Evolutionary conservation across 2,329 filamentous ascomycete genomes (phyloP).

Genomic region (Boeremia lycopersici): DNA sequence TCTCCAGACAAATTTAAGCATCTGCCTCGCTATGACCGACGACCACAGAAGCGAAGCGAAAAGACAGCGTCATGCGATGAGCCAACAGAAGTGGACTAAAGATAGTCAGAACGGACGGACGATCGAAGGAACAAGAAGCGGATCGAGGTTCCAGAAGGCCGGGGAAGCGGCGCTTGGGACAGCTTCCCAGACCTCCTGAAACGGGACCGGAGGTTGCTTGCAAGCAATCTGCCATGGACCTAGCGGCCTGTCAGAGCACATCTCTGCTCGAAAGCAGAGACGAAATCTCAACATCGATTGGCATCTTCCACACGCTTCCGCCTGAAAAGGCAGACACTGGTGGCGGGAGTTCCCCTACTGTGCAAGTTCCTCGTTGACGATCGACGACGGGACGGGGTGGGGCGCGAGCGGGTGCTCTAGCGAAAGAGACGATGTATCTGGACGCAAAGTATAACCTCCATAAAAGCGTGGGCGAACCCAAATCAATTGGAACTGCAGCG

Average conservation of each 20-base stretch:
- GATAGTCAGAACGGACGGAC: conserved; percentile 4
- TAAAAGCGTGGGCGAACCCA: conserved; percentile 14
- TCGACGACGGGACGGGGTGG: conserved; percentile 18
- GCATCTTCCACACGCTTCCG: conserved; percentile 35
- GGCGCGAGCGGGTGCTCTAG: conserved; percentile 15
- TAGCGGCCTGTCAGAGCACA: conserved; percentile 32
- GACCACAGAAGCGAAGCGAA: conserved; percentile 5
- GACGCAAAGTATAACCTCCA: conserved; percentile 13
- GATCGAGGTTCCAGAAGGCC: conserved; percentile 7
- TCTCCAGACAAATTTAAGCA: conserved; percentile 27
- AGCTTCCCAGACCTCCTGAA: neutral
- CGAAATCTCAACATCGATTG: conserved; percentile 31
- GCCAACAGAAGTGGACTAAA: conserved; percentile 3
- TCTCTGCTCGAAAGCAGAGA: conserved; percentile 5
- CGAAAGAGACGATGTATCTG: conserved; percentile 7
- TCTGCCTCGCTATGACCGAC: conserved; percentile 17
- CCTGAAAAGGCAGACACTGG: conserved; percentile 26
- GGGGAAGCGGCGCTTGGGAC: conserved; percentile 15
- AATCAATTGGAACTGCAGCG: conserved; percentile 14
- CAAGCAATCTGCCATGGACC: conserved; percentile 35
- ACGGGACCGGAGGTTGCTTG: conserved; percentile 23
- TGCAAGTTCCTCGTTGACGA: conserved; percentile 23
- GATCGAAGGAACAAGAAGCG: conserved; percentile 2
- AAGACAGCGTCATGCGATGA: neutral
- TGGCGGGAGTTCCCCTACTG: conserved; percentile 33